Evolutionary conservation across 225 moss, liverwort and hornwort species (phyloP), one percentile per base, ranked within the genome.

Genomic region (Ulota crispa): DNA sequence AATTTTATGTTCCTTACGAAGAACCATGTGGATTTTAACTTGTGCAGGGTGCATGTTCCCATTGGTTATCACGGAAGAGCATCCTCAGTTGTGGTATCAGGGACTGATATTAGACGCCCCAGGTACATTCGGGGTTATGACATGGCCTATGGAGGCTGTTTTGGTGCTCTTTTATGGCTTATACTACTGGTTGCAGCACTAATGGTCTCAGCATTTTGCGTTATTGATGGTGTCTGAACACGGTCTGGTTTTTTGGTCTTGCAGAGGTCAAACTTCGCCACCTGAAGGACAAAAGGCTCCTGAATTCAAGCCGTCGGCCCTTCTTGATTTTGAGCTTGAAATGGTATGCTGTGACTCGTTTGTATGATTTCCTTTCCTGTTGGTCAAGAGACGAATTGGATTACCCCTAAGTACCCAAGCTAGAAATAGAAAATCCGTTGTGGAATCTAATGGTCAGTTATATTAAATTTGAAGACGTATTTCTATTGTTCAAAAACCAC

Each of bases 61-160:
- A 88, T 98, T 59, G 97, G 89, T 31, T 98, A 98, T 84, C 95
- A 98, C 85, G 97, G 97, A 81, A 83, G 97, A 83, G 86, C 97
- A 61, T 98, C 95, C 79, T 98, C 97, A 37, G 85, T 98, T 50
- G 86, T 93, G 56, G 67, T 92, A 66, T 94, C 97, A 60, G 95
- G 86, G 81, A 88, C 94, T 39, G 81, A 93, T 81, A 87, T 95
- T 57, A 87, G 86, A 75, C 94, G 97, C 69, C 97, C 97, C 43
- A 95, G 91, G 97, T 95, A 88, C 75, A 63, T 71, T 18, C 18
- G 54, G 70, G 23, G 28, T 70, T 72, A 47, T 68, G 77, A 55
- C 45, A 77, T 59, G 13, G 18, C 50, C 18, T 50, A 3, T 50
- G 50, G 50, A 32, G 27, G 71, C 8, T 85, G 27, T 78, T 76